Percentiles rank a stretch among this genome's conserved stretches.
These are phyloP conservation scores for Penstemon eatonii DNA, from an alignment of 257 asterid species.

Conservation along the genomic window DNA sequence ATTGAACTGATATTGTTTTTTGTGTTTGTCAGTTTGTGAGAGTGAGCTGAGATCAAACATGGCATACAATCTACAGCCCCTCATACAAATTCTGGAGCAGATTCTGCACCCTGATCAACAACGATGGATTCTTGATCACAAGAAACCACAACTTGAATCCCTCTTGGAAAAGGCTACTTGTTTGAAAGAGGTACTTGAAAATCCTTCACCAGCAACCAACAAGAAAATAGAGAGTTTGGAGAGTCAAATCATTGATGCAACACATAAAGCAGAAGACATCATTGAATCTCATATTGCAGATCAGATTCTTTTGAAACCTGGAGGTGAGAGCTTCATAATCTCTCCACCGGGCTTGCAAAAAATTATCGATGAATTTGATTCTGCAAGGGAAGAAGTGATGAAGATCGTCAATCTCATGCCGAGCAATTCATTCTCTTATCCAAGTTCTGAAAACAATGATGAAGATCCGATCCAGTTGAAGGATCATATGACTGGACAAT, in stretches of 20 bases:
- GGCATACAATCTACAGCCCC: slow-evolving; percentile 33
- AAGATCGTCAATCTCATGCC: neutral
- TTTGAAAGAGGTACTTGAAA: neutral
- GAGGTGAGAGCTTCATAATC: neutral
- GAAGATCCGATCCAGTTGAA: too few species aligned
- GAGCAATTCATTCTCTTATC: neutral
- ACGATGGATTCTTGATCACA: slow-evolving; percentile 20
- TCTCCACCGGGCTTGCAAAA: neutral
- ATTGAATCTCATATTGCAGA: neutral
- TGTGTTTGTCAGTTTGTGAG: too few species aligned
- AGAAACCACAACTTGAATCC: slow-evolving; percentile 20
- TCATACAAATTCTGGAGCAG: slow-evolving; percentile 17
- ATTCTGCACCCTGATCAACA: slow-evolving; percentile 21
- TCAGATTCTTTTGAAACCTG: neutral
- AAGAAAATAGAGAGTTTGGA: neutral
- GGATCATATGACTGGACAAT: too few species aligned
- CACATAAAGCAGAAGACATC: slow-evolving; percentile 6
- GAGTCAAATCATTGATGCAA: neutral
- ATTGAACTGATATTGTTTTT: too few species aligned
- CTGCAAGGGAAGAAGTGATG: neutral
- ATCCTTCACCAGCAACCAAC: neutral
- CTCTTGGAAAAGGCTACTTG: slow-evolving; percentile 10
- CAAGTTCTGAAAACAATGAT: neutral
- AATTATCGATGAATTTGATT: neutral
- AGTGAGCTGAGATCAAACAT: neutral